Evolutionary conservation across 495 filamentous ascomycete genomes (phyloP).

Genomic region (Neurospora sp.): DNA sequence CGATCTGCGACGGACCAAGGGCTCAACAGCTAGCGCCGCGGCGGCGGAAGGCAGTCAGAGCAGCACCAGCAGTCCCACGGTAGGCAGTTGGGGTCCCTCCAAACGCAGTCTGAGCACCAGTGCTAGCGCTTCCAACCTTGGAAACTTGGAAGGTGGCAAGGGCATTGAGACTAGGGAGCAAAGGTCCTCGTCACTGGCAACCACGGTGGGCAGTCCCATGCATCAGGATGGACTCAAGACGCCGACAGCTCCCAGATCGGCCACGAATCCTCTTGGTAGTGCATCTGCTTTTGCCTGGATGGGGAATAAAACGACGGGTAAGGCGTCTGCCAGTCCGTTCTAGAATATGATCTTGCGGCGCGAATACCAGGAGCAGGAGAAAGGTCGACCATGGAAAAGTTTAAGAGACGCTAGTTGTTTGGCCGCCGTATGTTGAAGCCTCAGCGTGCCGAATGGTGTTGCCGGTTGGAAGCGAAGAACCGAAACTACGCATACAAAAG

Average conservation of each 20-base stretch:
- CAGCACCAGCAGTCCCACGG: constrained; percentile 21
- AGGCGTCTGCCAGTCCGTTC: neutral
- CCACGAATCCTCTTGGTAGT: constrained; percentile 74
- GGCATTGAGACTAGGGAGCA: constrained; percentile 7
- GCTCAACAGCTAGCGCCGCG: constrained; percentile 29
- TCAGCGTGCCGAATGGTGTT: neutral
- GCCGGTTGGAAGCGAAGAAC: neutral
- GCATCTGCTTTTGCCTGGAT: constrained; percentile 98
- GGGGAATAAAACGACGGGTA: neutral
- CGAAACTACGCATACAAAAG: neutral
- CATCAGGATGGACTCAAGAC: constrained; percentile 20
- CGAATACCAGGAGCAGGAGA: neutral
- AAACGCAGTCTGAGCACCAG: constrained; percentile 25
- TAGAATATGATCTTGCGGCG: neutral
- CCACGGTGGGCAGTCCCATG: neutral
- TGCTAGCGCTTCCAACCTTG: neutral
- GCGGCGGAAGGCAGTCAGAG: constrained; percentile 10
- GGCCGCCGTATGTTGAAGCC: neutral
- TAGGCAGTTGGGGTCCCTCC: constrained; percentile 27
- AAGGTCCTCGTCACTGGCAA: constrained; percentile 17
- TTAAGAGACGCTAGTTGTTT: neutral
- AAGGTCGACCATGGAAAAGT: neutral
- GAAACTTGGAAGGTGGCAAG: constrained; percentile 2
- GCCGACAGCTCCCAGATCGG: constrained; percentile 29
- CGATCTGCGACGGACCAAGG: constrained; percentile 28